Evolutionary conservation across 108 stramenopile species (phyloP).

Genomic region (Pseudonitzschia multistriata): DNA sequence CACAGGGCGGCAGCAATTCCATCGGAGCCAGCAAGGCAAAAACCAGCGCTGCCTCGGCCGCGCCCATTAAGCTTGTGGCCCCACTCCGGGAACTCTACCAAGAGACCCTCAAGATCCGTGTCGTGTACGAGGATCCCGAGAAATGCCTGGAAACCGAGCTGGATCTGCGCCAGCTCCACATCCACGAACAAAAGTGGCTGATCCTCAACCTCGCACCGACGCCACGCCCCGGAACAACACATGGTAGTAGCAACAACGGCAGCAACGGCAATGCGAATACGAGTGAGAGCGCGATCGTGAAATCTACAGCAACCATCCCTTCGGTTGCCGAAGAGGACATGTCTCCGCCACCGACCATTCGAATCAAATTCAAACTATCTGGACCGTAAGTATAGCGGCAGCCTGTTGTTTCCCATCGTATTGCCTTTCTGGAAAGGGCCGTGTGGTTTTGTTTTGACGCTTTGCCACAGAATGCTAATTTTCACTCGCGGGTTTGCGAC

Average conservation of each 20-base stretch:
- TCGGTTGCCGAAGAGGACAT: constrained; percentile 10
- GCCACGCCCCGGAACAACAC: neutral
- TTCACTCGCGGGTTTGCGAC: too few relatives aligned
- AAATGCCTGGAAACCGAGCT: constrained; percentile 37
- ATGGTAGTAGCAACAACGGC: constrained; percentile 5
- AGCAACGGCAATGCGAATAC: too few relatives aligned
- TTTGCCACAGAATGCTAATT: too few relatives aligned
- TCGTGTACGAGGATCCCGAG: constrained; percentile 39
- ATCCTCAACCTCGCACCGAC: constrained; percentile 78
- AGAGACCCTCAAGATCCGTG: constrained; percentile 34
- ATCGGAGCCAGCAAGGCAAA: neutral
- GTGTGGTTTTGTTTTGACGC: too few relatives aligned
- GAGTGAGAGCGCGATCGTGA: too few relatives aligned
- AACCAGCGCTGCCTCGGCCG: neutral
- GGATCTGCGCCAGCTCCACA: constrained; percentile 37
- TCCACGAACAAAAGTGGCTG: constrained; percentile 71
- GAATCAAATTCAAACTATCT: constrained; percentile 57
- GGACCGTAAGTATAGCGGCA: constrained; percentile 37
- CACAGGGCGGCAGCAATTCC: neutral
- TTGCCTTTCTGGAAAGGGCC: too few relatives aligned
- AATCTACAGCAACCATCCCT: neutral
- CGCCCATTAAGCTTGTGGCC: constrained; percentile 17
- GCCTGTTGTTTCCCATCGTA: neutral
- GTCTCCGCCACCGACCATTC: constrained; percentile 61
- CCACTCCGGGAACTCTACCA: constrained; percentile 55